A percentile compares a stretch with the other conserved stretches of the same genome.
These are phyloP conservation scores for Spergularia azorica DNA, from an alignment of 179 eudicot genomes.

Conservation along the genomic window DNA sequence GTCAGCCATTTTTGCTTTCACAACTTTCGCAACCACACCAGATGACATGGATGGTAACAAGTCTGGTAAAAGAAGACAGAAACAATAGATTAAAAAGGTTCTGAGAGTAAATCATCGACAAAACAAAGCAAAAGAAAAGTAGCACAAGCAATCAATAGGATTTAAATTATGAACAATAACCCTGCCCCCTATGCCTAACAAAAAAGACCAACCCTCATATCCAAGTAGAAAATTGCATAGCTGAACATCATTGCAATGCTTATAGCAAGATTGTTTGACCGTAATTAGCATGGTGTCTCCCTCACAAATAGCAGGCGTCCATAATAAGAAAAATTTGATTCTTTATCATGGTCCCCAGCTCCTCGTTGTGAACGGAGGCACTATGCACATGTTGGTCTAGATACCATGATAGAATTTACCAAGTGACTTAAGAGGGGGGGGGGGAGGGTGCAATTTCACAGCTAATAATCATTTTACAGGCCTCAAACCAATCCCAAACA, in stretches of 20 bases:
- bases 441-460: background rate
- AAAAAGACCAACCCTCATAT: background rate
- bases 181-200: background rate
- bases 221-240: background rate
- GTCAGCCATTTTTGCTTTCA: conserved; percentile 47
- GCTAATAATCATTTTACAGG: background rate
- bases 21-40: conserved; percentile 89
- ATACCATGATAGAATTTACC: background rate
- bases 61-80: conserved; percentile 45
- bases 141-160: background rate
- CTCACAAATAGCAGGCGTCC: too few species aligned
- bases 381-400: too few species aligned
- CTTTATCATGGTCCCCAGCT: too few species aligned
- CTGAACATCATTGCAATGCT: background rate
- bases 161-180: background rate
- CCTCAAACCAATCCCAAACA: background rate
- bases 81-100: conserved; percentile 13
- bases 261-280: too few species aligned
- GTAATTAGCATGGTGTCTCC: too few species aligned
- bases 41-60: conserved; percentile 70
- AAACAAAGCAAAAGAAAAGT: background rate
- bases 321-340: too few species aligned
- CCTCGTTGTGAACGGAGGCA: too few species aligned
- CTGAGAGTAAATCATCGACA: background rate
- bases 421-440: background rate